Base-by-base conservation (phyloP, 192 early-diverging fungal species). In the Coemansia sp. region DNA sequence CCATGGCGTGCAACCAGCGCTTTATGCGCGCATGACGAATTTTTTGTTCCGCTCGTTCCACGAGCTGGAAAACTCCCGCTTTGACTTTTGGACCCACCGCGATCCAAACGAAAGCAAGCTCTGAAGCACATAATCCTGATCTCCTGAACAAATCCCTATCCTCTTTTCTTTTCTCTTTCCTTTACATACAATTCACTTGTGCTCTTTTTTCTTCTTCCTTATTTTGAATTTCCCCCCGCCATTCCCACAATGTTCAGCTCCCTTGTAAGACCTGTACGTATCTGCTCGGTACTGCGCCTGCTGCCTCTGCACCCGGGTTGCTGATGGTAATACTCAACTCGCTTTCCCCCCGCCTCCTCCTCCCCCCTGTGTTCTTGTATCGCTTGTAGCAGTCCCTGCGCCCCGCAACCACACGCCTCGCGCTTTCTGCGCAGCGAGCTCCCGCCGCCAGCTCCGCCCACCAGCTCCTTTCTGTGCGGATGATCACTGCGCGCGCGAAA, bases 1-100 rank as follows among this genome's bases (percentile, higher is more conserved):
- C 32, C 85, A 90, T 58, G 89, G 88, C 38, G 93, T 94, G n/a
- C 86, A 87, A 62, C 67, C 62, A 9, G 88, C 91, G 58, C 81
- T 91, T 22, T 90, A 86, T 57, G 78, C 70, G 17, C 76, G 85
- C 62, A 74, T 91, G 74, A 81, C 73, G 5, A 75, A 71, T 62
- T 85, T 83, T 58, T 59, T 85, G 65, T 82, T 85, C 74, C 73
- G 79, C 50, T 81, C 79, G 35, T 81, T 81, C 74, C 73, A 81
- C 35, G 79, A 81, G 74, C 73, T 81, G 50, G 79, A 81, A 53
- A 80, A 80, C 69, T 62, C 63, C 36, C 38, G 75, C 55, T 80
- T 75, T 63, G 72, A 74, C 69, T 80, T 61, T 65, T 80, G 77
- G 77, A 56, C 50, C 58, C 77, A 80, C 59, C 10, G 34, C 11